A percentile compares a stretch with the other conserved stretches of the same genome.
These are phyloP conservation scores for Botrytis fabae DNA, from an alignment of 2,329 filamentous ascomycete genomes.

Conservation along the genomic window DNA sequence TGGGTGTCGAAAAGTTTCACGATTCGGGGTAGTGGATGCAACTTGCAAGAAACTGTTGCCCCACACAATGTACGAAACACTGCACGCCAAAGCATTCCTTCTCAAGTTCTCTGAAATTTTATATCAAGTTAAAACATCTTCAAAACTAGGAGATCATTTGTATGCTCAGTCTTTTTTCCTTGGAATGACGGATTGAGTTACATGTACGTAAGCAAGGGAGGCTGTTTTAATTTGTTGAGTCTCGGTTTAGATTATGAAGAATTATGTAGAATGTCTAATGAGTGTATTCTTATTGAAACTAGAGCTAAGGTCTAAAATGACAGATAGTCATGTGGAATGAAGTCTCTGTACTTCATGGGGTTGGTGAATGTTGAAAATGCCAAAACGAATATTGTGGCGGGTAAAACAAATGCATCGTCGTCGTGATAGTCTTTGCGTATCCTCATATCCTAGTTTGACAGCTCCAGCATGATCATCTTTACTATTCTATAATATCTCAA, in stretches of 20 bases:
- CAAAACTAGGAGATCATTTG: background rate
- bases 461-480: background rate
- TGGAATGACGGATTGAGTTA: background rate
- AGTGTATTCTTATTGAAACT: background rate
- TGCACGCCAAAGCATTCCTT: background rate
- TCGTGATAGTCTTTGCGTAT: background rate
- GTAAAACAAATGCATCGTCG: background rate
- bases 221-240: background rate
- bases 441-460: background rate
- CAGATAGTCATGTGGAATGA: background rate
- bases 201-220: background rate
- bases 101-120: background rate
- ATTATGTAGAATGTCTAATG: background rate
- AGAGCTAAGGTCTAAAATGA: background rate
- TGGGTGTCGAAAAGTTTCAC: conserved; percentile 1
- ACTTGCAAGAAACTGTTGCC: background rate
- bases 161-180: background rate
- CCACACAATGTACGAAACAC: background rate
- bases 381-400: background rate
- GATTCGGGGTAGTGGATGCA: background rate
- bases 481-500: background rate
- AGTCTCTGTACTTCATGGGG: background rate
- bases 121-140: background rate
- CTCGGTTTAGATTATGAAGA: background rate
- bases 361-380: background rate